phyloP scores from a whole-genome alignment of 768 basidiomycete species.

The Rickenella mellea region DNA sequence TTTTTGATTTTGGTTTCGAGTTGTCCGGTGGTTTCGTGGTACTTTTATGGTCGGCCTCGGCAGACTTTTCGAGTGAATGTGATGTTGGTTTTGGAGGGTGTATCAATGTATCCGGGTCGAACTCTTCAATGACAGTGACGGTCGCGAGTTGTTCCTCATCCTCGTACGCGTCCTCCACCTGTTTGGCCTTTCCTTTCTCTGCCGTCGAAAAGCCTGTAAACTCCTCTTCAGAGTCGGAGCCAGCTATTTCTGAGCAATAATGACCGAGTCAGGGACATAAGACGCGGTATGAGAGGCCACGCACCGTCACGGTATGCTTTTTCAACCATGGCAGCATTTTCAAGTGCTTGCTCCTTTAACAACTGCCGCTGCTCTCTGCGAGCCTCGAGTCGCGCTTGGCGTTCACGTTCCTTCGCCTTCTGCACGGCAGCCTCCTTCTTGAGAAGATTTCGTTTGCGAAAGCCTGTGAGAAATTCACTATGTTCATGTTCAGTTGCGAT shows the following conservation, averaged over 20 bases:
- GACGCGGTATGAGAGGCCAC: slow-evolving; percentile 1
- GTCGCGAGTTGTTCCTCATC: slow-evolving; percentile 81
- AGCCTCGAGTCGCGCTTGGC: slow-evolving; percentile 62
- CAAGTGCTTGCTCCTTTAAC: slow-evolving; percentile 64
- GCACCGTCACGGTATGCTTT: slow-evolving; percentile 44
- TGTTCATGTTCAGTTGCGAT: not conserved
- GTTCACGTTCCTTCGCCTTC: slow-evolving; percentile 69
- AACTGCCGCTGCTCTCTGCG: slow-evolving; percentile 75
- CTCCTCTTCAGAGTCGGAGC: slow-evolving; percentile 37
- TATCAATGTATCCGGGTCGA: slow-evolving; percentile 61
- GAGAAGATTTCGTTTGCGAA: slow-evolving; percentile 84
- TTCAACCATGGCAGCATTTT: slow-evolving; percentile 76
- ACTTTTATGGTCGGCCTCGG: too few species aligned
- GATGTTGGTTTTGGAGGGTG: slow-evolving; percentile 29
- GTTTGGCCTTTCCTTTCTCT: slow-evolving; percentile 20
- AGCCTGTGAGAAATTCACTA: slow-evolving; percentile 89
- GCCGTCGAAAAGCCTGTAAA: slow-evolving; percentile 35
- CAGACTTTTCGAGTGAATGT: slow-evolving; percentile 13
- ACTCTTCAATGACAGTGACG: slow-evolving; percentile 88
- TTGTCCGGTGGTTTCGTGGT: too few species aligned
- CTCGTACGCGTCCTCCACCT: slow-evolving; percentile 59
- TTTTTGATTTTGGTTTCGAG: slow-evolving; percentile 1
- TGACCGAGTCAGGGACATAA: slow-evolving; percentile 30
- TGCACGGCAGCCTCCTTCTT: slow-evolving; percentile 69
- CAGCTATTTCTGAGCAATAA: slow-evolving; percentile 7